Evolutionary conservation across 169 alveolate species (phyloP), one percentile per base, ranked within the genome.

Genomic region (Plasmodium chabaudi): DNA sequence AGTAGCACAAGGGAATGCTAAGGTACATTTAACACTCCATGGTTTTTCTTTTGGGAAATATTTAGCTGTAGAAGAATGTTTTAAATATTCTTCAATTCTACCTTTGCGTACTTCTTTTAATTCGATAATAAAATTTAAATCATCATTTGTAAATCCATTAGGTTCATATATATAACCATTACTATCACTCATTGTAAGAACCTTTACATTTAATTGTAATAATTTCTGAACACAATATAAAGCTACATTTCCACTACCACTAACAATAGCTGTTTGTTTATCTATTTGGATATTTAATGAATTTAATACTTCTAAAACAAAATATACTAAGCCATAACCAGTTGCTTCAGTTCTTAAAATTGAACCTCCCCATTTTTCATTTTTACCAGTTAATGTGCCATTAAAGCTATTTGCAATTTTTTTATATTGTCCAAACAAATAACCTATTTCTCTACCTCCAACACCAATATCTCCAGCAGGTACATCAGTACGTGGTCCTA

Each of bases 381-480:
- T 96, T 74, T 96, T 96, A 3, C 98, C 98, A 0, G 97, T 96
- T 47, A 95, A 82, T 13, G 95, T 94, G 4, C 97, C 98, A 86
- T 91, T 88, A 72, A 79, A 89, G n/a, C 59, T 63, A 60, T 93
- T 88, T 75, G 64, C 92, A 17, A 94, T 67, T 65, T 94, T 87
- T 70, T 93, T 94, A 90, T 95, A 95, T 74, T 95, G 98, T 1
- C 98, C 98, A 72, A 74, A 95, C 63, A 95, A 55, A 90, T 90
- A 95, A 12, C 98, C 98, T 12, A 95, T 94, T 84, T 95, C 98
- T 15, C 97, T 92, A 7, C 92, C 96, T 0, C 97, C 97, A 17
- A 95, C 98, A 1, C 98, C 98, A 15, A 95, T 95, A 64, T 95
- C 98, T 12, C 98, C 98, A 13, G 98, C 98, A 7, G 98, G 98